These are phyloP conservation scores for Fusarium sp. DNA, from an alignment of 2,329 filamentous ascomycete species.

Conservation along the genomic window DNA sequence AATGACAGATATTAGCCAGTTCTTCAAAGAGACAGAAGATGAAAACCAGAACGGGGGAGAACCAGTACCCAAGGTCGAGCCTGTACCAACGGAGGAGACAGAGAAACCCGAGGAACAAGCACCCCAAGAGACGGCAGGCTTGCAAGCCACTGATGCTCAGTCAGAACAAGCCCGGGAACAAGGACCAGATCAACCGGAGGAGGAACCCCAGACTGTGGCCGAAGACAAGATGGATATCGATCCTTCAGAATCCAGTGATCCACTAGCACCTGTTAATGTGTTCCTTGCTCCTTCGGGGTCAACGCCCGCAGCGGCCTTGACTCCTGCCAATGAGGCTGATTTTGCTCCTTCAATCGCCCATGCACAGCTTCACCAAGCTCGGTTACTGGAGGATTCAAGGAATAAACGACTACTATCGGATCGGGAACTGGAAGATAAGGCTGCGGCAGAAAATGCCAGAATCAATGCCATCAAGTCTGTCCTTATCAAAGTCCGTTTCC, in stretches of 20 bases:
- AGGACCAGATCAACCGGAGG: constrained; percentile 16
- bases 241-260: constrained; percentile 47
- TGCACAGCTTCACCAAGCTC: constrained; percentile 79
- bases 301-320: constrained; percentile 80
- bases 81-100: constrained; percentile 18
- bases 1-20: constrained; percentile 82
- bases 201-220: constrained; percentile 1
- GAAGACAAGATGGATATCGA: constrained; percentile 44
- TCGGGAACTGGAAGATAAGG: constrained; percentile 80
- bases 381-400: constrained; percentile 70
- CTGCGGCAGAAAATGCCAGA: constrained; percentile 73
- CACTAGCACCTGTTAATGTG: constrained; percentile 72
- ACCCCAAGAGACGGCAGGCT: constrained; percentile 35
- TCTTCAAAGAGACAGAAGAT: constrained; percentile 71
- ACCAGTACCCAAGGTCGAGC: constrained; percentile 11
- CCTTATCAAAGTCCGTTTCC: constrained; percentile 85
- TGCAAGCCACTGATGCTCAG: constrained; percentile 43
- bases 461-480: constrained; percentile 76
- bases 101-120: constrained; percentile 25
- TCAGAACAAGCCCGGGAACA: constrained; percentile 15
- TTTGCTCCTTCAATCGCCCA: constrained; percentile 82
- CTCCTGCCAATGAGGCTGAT: constrained; percentile 76
- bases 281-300: constrained; percentile 82
- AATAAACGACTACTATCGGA: constrained; percentile 88
- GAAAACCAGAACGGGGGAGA: constrained; percentile 31